phyloP scores from a whole-genome alignment of 306 rosid genomes.

The Vicia sativa region DNA sequence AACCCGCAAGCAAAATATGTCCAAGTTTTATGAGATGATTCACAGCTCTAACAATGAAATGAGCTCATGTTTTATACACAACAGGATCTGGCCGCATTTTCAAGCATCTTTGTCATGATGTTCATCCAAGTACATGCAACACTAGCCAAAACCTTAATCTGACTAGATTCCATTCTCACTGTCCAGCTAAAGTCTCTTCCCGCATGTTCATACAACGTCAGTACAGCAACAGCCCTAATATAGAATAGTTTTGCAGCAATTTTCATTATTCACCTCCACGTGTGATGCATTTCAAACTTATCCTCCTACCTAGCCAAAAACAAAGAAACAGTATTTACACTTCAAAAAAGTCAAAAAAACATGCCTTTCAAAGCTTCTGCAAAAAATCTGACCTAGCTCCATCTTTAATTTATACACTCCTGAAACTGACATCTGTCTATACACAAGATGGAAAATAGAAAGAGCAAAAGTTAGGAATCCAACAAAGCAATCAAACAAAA shows the following conservation, averaged over 20 bases:
- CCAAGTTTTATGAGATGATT: constrained; percentile 26
- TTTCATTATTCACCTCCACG: constrained; percentile 35
- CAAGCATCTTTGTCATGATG: constrained; percentile 33
- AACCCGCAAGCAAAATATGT: constrained; percentile 33
- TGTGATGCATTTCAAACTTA: constrained; percentile 41
- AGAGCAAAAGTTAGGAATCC: constrained; percentile 42
- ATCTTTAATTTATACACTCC: constrained; percentile 49
- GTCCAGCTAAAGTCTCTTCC: constrained; percentile 24
- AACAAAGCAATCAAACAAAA: constrained; percentile 24
- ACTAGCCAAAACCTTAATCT: constrained; percentile 32
- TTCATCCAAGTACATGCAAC: constrained; percentile 42
- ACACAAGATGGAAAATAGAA: constrained; percentile 42
- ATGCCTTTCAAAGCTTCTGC: constrained; percentile 55
- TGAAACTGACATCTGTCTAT: constrained; percentile 58
- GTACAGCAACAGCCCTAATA: constrained; percentile 35
- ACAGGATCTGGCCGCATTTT: constrained; percentile 23
- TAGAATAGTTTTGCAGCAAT: constrained; percentile 25
- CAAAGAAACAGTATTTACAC: constrained; percentile 56
- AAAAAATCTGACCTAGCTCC: constrained; percentile 66
- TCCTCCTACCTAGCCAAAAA: constrained; percentile 58
- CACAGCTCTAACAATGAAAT: constrained; percentile 37
- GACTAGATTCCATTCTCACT: constrained; percentile 25
- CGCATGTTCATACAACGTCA: constrained; percentile 21
- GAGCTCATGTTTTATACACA: constrained; percentile 39
- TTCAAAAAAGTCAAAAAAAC: constrained; percentile 30